Evolutionary conservation across 139 green algal genomes (phyloP).

Genomic region (Pseudopediastrum boryanum): DNA sequence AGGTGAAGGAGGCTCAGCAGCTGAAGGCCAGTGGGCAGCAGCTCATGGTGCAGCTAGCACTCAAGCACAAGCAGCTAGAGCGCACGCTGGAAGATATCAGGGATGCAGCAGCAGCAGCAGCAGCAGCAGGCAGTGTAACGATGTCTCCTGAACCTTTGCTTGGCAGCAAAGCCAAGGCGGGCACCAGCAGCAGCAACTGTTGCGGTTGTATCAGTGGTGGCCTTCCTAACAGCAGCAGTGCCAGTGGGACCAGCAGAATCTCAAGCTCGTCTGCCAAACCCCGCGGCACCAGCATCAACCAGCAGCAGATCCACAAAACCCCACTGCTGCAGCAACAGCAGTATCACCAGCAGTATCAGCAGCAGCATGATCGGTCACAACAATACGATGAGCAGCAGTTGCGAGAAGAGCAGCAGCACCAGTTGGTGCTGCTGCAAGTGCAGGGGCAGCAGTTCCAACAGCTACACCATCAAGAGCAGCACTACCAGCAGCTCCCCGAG

Average conservation of each 20-base stretch:
- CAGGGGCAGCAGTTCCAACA: constrained; percentile 27
- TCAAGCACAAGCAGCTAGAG: too few relatives aligned
- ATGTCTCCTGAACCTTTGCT: too few relatives aligned
- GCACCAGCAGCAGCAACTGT: too few relatives aligned
- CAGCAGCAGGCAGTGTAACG: too few relatives aligned
- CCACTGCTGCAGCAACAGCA: constrained; percentile 10
- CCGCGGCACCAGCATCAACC: not conserved
- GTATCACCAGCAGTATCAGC: not conserved
- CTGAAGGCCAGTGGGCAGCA: too few relatives aligned
- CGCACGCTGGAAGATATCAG: not conserved
- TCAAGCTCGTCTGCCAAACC: not conserved
- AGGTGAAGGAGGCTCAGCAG: too few relatives aligned
- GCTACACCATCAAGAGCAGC: constrained; percentile 7
- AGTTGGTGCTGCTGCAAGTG: constrained; percentile 22
- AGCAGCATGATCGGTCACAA: not conserved
- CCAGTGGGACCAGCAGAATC: not conserved
- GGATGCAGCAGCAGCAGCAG: too few relatives aligned
- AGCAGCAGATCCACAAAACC: not conserved
- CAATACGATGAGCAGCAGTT: not conserved
- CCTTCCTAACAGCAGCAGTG: too few relatives aligned
- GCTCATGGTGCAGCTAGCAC: too few relatives aligned
- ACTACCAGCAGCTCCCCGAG: not conserved
- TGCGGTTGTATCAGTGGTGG: too few relatives aligned
- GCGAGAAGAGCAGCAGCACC: not conserved
- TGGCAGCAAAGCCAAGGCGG: too few relatives aligned